Base-by-base conservation (phyloP, 495 filamentous ascomycete genomes). In the Penicillium steckii region DNA sequence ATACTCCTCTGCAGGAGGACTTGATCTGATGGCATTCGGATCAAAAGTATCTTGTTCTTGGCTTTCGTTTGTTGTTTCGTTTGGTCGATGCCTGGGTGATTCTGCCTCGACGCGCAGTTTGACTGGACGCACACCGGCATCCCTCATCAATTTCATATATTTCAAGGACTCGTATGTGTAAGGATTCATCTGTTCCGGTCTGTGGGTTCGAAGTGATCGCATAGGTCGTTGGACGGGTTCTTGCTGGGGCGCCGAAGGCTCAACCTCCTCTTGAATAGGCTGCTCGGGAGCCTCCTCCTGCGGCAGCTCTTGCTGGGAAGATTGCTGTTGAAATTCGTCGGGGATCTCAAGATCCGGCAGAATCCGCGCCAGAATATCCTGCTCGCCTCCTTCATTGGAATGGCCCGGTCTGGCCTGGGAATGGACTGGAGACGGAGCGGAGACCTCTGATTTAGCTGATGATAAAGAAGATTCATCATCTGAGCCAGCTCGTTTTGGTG, bases 81-180 rank as follows among this genome's bases (percentile, higher is more conserved):
- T 46, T 15, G 35, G 45, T 43, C 48, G 43, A 57, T 43, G 52
- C 59, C 9, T 63, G 45, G 44, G 64, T 51, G n/a, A n/a, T n/a
- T n/a, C n/a, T n/a, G 41, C 69, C 41, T 51, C 52, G 18, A 58
- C 46, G 23, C 70, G 65, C 27, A 88, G 65, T 42, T 75, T 79
- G 27, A 90, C 68, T 1, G 87, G 86, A 50, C 79, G 81, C 7
- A 90, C 52, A 0, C 87, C 87, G 35, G 83, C 70, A 5, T 79
- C 79, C 47, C 78, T 83, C 63, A 89, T 77, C 8, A 75, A 72
- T 7, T 61, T 77, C 18, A 76, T 73, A 61, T 90, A 89, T 49
- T 80, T 80, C n/a, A 78, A 85, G 56, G 78, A 78, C 57, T 91
- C 88, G 4, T 87, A 59, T 2, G 80, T 64, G 61, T 90, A 91